A percentile compares a stretch with the other conserved stretches of the same genome.
Conservation (phyloP, 2,329 filamentous ascomycete genomes). For the Talaromyces sp. region DNA sequence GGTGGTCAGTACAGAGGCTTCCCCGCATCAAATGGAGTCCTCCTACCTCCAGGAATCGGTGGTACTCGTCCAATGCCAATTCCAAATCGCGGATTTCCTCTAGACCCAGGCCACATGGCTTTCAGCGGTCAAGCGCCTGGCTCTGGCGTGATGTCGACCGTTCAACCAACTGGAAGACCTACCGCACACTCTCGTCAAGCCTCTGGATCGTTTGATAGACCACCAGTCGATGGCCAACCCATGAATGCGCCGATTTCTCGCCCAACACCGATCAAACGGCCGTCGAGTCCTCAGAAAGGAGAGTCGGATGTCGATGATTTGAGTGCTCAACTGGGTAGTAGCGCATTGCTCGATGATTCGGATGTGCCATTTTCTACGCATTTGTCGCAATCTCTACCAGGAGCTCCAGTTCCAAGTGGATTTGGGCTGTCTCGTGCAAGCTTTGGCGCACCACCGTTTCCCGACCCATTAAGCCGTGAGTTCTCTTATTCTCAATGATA, state of each 20-base stretch:
- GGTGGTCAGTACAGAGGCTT: conserved; percentile 58
- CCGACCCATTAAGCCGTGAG: conserved; percentile 45
- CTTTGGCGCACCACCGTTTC: conserved; percentile 43
- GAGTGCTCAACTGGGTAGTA: conserved; percentile 81
- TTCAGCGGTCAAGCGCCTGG: conserved; percentile 45
- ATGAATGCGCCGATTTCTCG: conserved; percentile 73
- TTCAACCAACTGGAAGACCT: conserved; percentile 26
- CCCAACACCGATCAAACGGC: conserved; percentile 83
- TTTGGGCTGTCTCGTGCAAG: conserved; percentile 44
- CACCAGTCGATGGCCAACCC: conserved; percentile 58
- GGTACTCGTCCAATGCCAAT: conserved; percentile 55
- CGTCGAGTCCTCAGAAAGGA: conserved; percentile 60
- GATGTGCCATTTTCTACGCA: conserved; percentile 63
- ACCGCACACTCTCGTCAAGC: conserved; percentile 71
- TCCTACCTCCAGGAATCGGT: conserved; percentile 58
- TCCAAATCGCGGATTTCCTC: conserved; percentile 53
- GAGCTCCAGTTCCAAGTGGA: conserved; percentile 55
- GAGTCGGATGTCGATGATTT: conserved; percentile 67
- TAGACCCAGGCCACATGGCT: conserved; percentile 30
- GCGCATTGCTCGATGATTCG: conserved; percentile 74
- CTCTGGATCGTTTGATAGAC: conserved; percentile 62
- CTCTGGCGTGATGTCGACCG: conserved; percentile 23
- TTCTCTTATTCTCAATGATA: conserved; percentile 19
- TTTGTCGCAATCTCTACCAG: conserved; percentile 45
- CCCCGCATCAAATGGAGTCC: conserved; percentile 50